These are phyloP conservation scores for Capsicum pubescens DNA, from an alignment of 257 asterid genomes.

Conservation along the genomic window DNA sequence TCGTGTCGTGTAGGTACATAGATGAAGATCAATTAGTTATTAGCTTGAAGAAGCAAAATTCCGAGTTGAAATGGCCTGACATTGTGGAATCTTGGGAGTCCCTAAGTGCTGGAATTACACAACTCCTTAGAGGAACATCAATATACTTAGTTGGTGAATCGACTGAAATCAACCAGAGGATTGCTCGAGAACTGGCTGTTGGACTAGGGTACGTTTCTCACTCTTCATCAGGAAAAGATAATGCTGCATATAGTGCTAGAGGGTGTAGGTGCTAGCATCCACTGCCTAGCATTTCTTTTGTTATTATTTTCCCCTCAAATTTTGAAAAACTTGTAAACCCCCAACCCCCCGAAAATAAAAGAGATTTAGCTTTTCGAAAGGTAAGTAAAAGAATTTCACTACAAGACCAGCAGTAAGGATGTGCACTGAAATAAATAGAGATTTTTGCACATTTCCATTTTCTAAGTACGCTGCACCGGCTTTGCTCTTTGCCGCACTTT, in stretches of 20 bases:
- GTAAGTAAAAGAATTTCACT: not conserved
- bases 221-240: slow-evolving; percentile 16
- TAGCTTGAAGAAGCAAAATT: slow-evolving; percentile 83
- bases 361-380: not conserved
- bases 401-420: no score
- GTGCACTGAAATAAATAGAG: not conserved
- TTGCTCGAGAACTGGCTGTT: slow-evolving; percentile 88
- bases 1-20: slow-evolving; percentile 65
- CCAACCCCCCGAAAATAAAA: not conserved
- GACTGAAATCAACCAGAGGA: slow-evolving; percentile 74
- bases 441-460: not conserved
- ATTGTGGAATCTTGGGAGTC: slow-evolving; percentile 96
- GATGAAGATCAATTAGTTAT: slow-evolving; percentile 84
- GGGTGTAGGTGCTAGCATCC: not conserved
- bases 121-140: slow-evolving; percentile 83
- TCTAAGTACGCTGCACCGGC: not conserved
- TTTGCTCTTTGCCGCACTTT: not conserved
- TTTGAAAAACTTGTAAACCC: not conserved
- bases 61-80: slow-evolving; percentile 89
- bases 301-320: not conserved
- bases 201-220: slow-evolving; percentile 75
- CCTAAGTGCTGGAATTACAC: slow-evolving; percentile 64
- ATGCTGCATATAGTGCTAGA: not conserved
- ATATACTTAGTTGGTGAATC: slow-evolving; percentile 89
- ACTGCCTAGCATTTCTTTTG: not conserved